These are phyloP conservation scores for Lactuca sativa DNA, from an alignment of 129 eudicot species.

Conservation along the genomic window DNA sequence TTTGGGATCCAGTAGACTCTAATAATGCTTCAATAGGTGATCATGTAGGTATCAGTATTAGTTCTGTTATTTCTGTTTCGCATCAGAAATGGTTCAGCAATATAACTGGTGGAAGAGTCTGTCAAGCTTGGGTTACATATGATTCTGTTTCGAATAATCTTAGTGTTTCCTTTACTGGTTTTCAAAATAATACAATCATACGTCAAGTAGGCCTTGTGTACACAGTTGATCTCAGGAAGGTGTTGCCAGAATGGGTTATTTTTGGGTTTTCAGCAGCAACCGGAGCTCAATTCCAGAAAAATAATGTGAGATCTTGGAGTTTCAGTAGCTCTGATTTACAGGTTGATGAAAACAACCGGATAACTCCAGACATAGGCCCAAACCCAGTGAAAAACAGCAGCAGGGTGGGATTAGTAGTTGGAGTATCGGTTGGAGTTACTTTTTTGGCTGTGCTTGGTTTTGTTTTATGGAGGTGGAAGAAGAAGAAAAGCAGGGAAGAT, in stretches of 20 bases:
- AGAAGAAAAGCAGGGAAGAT: not conserved
- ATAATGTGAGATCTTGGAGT: too few species aligned
- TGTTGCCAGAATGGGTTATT: slow-evolving; percentile 26
- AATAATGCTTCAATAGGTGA: not conserved
- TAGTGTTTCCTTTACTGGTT: slow-evolving; percentile 27
- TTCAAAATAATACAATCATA: not conserved
- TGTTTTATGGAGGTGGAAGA: slow-evolving; percentile 18
- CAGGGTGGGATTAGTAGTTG: slow-evolving; percentile 14
- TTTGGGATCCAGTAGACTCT: slow-evolving; percentile 32
- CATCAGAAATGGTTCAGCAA: slow-evolving; percentile 28
- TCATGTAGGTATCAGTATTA: slow-evolving; percentile 48
- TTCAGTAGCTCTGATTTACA: not conserved
- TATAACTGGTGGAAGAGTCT: slow-evolving; percentile 11
- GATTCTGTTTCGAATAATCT: slow-evolving; percentile 29
- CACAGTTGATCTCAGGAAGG: slow-evolving; percentile 25
- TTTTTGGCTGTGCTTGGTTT: not conserved
- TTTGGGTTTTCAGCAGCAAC: slow-evolving; percentile 40
- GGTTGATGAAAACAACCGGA: not conserved
- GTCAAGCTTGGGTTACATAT: slow-evolving; percentile 45
- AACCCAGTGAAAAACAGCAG: not conserved
- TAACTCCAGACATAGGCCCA: not conserved
- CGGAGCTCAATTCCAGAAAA: not conserved
- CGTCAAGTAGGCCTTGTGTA: slow-evolving; percentile 12
- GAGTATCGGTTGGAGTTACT: not conserved
- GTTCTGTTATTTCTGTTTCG: slow-evolving; percentile 4